Base-by-base conservation (phyloP, 345 rosid species). In the Gossypium herbaceum region DNA sequence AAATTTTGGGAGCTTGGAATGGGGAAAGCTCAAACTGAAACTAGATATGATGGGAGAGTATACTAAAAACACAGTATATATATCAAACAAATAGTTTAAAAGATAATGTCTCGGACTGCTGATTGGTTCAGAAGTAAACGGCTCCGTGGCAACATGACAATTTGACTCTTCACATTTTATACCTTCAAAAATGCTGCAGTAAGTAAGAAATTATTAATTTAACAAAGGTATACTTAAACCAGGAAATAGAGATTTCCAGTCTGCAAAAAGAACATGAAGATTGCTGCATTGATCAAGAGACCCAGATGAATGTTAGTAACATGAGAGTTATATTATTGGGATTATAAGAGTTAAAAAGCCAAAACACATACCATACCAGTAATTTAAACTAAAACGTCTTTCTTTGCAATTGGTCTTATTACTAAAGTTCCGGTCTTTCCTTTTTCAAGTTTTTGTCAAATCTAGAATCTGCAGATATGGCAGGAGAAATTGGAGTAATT, bases 401-500 rank as follows among this genome's bases (percentile, higher is more conserved):
- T 15, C 17, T 54, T 64, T 19, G 22, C 22, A 9, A 34, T 39
- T 43, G 10, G 41, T 29, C 55, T 55, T 20, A 55, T 34, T 63
- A 62, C 81, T 71, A 61, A 34, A 76, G 43, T 63, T 77, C 66
- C 48, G 4, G 3, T 17, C 12, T 75, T 54, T 39, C 72, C n/a
- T 57, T 50, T 41, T 34, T 65, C 51, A 87, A 94, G 97, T 55
- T 82, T 73, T 78, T 93, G 82, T 80, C 86, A 22, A 89, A 87
- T 83, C 84, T 90, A 83, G 96, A 88, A 75, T 73, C 93, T 7
- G 85, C 88, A 58, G 89, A 87, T 29, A 81, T 95, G 89, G 91
- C 88, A 59, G 99, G 99, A 81, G 99, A 94, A 75, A 86, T 94
- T 69, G 98, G 96, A 51, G 98, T 94, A 56, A 60, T 92, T 19